Base-by-base conservation (phyloP, 192 early-diverging fungal genomes). In the Coemansia sp. region DNA sequence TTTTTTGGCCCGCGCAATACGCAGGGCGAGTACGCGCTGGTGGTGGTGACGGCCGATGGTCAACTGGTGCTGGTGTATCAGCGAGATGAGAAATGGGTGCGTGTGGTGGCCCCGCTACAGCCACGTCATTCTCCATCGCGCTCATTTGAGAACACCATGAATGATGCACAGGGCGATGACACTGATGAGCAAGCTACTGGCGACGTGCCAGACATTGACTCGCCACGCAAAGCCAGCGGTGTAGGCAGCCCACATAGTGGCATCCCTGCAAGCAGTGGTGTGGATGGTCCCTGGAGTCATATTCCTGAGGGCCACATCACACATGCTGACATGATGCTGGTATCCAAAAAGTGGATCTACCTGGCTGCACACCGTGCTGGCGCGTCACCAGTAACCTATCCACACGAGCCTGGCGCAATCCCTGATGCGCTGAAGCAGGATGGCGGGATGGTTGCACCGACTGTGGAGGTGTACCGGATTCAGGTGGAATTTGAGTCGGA, bases 331-430 rank as follows among this genome's bases (percentile, higher is more conserved):
- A 81, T 81, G 78, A 75, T 75, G 78, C 69, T 81, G 7, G 69
- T 81, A 23, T 81, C 78, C 6, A 81, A 75, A 56, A 81, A 81
- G 39, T 81, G 78, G 78, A 81, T 81, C 38, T 81, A 75, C 52
- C 51, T 81, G 37, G 59, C 78, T 2, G 63, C 58, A 0, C 78
- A 81, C 56, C 72, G 78, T 5, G 78, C 78, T 0, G 78, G 65
- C 10, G 72, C 78, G 2, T 52, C 63, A 14, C 61, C 78, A 0
- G 72, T 75, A 9, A 37, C 63, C 10, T 57, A 81, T 47, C 66
- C 72, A 43, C 78, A 81, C 49, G 78, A 75, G 65, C 69, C 72
- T 3, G 78, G 78, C 2, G 65, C 72, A 2, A 62, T 75, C 7
- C 54, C 58, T 10, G 72, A 67, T 12, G 72, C 54, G 32, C 63